phyloP scores from a whole-genome alignment of 2,329 filamentous ascomycete genomes.

The Rutstroemia sp. region DNA sequence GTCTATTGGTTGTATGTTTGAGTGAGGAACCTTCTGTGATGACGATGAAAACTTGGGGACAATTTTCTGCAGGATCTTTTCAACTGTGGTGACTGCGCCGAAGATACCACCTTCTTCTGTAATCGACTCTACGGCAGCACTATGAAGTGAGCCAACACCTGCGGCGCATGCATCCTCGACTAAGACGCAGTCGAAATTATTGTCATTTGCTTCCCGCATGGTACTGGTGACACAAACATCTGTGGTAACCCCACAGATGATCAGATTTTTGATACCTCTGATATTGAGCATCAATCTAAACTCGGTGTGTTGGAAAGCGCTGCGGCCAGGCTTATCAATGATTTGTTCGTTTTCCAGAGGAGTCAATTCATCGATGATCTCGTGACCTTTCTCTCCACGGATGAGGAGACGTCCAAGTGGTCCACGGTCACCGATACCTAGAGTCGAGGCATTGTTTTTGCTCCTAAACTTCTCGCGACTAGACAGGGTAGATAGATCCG shows the following conservation, averaged over 20 bases:
- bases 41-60: neutral
- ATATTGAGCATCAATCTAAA: slow-evolving; percentile 28
- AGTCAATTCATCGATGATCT: slow-evolving; percentile 40
- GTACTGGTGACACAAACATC: slow-evolving; percentile 32
- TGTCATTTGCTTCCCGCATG: slow-evolving; percentile 32
- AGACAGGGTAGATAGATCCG: slow-evolving; percentile 49
- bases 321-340: slow-evolving; percentile 31
- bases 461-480: slow-evolving; percentile 46
- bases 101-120: slow-evolving; percentile 32
- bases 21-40: neutral
- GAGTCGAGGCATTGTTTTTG: slow-evolving; percentile 40
- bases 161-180: slow-evolving; percentile 29
- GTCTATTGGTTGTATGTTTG: neutral
- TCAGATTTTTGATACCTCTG: slow-evolving; percentile 28
- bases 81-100: slow-evolving; percentile 25
- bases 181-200: slow-evolving; percentile 29
- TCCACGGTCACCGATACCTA: slow-evolving; percentile 45
- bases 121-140: slow-evolving; percentile 27
- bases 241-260: slow-evolving; percentile 31
- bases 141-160: slow-evolving; percentile 22
- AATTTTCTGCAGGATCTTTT: neutral
- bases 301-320: slow-evolving; percentile 34
- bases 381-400: slow-evolving; percentile 50
- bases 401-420: slow-evolving; percentile 51
- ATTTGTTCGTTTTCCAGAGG: slow-evolving; percentile 26